Percentiles rank a stretch among this genome's conserved stretches.
These are phyloP conservation scores for Claviceps quebecensis DNA, from an alignment of 2,329 filamentous ascomycete species.

Conservation along the genomic window DNA sequence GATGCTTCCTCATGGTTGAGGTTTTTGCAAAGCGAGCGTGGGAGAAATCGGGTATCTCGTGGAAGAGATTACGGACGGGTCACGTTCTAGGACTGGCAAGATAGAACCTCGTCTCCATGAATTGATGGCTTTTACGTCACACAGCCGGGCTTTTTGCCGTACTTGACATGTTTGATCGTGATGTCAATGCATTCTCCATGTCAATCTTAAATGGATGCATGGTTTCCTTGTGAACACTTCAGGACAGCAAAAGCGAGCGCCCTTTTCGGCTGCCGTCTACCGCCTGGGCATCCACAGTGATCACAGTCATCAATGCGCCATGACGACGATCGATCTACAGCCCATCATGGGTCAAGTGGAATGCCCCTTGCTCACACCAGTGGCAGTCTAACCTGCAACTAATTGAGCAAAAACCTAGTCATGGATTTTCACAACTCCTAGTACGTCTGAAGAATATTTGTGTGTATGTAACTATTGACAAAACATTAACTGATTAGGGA, in stretches of 20 bases:
- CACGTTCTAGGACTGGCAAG: conserved; percentile 13
- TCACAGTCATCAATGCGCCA: too few species aligned
- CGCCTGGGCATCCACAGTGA: too few species aligned
- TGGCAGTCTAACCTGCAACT: background rate
- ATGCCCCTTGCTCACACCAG: background rate
- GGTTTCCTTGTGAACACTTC: too few species aligned
- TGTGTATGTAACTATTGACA: too few species aligned
- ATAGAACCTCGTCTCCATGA: conserved; percentile 15
- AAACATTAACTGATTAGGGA: background rate
- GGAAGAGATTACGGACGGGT: conserved; percentile 14
- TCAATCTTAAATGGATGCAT: background rate
- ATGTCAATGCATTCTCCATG: background rate
- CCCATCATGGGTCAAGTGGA: too few species aligned
- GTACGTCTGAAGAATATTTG: too few species aligned
- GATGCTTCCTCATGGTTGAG: conserved; percentile 15
- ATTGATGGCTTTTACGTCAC: conserved; percentile 17
- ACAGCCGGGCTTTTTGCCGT: background rate
- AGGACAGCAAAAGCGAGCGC: too few species aligned
- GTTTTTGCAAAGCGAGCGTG: conserved; percentile 10
- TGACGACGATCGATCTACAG: too few species aligned
- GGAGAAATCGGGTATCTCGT: conserved; percentile 17
- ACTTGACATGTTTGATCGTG: background rate
- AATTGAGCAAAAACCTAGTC: too few species aligned
- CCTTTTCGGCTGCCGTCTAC: too few species aligned
- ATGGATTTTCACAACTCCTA: too few species aligned